Evolutionary conservation across 2,329 filamentous ascomycete species (phyloP).

Genomic region (Hypocrella siamensis): DNA sequence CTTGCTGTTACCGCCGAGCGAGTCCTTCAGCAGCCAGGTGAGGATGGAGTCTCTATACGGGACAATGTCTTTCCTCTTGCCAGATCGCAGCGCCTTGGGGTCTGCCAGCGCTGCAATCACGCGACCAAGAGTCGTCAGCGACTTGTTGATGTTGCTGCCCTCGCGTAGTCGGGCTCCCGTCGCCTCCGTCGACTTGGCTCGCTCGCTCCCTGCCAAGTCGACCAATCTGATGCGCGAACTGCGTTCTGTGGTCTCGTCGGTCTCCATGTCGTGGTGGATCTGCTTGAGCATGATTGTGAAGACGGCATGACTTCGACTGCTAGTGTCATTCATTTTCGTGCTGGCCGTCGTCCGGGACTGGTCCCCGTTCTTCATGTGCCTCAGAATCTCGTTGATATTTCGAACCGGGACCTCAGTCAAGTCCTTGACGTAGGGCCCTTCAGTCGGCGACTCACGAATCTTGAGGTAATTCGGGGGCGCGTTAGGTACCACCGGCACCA

Average conservation of each 20-base stretch:
- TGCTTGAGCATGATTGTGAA: conserved; percentile 98
- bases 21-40: conserved; percentile 85
- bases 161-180: conserved; percentile 83
- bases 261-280: conserved; percentile 91
- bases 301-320: conserved; percentile 87
- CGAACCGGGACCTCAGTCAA: conserved; percentile 85
- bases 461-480: conserved; percentile 85
- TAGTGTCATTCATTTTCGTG: conserved; percentile 99
- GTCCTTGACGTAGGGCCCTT: conserved; percentile 94
- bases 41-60: conserved; percentile 84
- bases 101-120: conserved; percentile 85
- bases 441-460: conserved; percentile 86
- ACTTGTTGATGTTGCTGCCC: conserved; percentile 98
- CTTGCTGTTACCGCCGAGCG: conserved; percentile 89
- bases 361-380: conserved; percentile 83
- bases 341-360: conserved; percentile 74
- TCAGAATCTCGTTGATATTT: conserved; percentile 73
- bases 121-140: conserved; percentile 82
- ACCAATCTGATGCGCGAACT: conserved; percentile 88
- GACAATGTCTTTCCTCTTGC: conserved; percentile 51
- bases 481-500: conserved; percentile 55
- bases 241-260: conserved; percentile 94
- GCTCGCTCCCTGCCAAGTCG: conserved; percentile 86
- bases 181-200: conserved; percentile 89
- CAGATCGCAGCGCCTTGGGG: conserved; percentile 39